phyloP scores from a whole-genome alignment of 1,284 basidiomycete genomes.

The Ustilago crameri region DNA sequence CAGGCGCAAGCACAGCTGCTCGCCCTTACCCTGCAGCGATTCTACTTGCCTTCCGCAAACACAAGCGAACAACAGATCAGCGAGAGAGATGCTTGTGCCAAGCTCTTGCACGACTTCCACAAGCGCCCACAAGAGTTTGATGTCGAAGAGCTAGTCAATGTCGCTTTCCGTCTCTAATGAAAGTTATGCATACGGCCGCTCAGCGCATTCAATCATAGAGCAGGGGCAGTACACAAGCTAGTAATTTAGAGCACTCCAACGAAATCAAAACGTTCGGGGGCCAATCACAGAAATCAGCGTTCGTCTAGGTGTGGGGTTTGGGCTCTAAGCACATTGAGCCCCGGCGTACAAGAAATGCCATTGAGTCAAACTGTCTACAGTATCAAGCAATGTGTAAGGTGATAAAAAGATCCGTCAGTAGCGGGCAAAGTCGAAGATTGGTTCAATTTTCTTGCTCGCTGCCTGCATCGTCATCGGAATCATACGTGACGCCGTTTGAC shows the following conservation, averaged over 20 bases:
- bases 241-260: too few relatives aligned
- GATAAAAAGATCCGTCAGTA: too few relatives aligned
- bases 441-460: too few relatives aligned
- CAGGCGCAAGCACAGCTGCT: constrained; percentile 63
- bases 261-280: too few relatives aligned
- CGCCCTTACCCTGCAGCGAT: constrained; percentile 60
- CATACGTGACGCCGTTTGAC: background rate
- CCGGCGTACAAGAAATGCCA: too few relatives aligned
- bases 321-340: too few relatives aligned
- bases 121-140: constrained; percentile 54
- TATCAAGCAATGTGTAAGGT: background rate
- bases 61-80: constrained; percentile 6
- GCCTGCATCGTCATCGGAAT: background rate
- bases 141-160: constrained; percentile 54
- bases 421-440: too few relatives aligned
- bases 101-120: constrained; percentile 60
- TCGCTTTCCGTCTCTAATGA: constrained; percentile 41
- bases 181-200: background rate
- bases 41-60: constrained; percentile 55
- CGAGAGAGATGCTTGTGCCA: constrained; percentile 34
- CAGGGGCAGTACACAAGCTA: too few relatives aligned
- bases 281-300: too few relatives aligned
- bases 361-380: background rate
- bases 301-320: too few relatives aligned
- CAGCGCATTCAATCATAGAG: background rate